Evolutionary conservation across 2,329 filamentous ascomycete species (phyloP).

Genomic region (Nannizzia gypsea): DNA sequence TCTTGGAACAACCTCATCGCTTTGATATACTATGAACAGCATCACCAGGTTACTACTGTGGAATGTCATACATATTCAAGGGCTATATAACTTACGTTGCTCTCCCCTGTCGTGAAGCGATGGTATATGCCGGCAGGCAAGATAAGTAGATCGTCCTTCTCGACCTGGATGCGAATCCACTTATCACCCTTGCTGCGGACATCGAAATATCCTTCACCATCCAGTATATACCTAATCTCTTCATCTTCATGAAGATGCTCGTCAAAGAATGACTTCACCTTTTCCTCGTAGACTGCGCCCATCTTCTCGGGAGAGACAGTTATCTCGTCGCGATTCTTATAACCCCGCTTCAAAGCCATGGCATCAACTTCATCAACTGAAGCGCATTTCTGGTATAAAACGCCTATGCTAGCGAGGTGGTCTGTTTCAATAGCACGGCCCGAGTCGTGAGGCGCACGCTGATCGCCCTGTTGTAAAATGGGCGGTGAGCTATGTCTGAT

Average conservation of each 20-base stretch:
- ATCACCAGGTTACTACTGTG: background rate
- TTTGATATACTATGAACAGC: constrained; percentile 61
- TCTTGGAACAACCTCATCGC: constrained; percentile 97
- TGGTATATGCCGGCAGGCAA: constrained; percentile 93
- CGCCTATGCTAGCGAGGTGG: constrained; percentile 62
- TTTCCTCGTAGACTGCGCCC: constrained; percentile 79
- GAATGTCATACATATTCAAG: background rate
- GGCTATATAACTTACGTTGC: constrained; percentile 55
- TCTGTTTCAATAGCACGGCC: constrained; percentile 53
- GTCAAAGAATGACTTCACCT: constrained; percentile 85
- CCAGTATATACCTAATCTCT: constrained; percentile 90
- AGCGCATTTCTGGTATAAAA: constrained; percentile 62
- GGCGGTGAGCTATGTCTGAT: background rate
- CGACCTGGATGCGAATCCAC: constrained; percentile 77
- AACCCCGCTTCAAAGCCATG: constrained; percentile 62
- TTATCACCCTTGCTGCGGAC: constrained; percentile 70
- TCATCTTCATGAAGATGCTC: constrained; percentile 98
- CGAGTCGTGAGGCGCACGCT: constrained; percentile 81
- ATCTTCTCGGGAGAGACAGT: constrained; percentile 75
- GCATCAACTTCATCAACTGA: constrained; percentile 56
- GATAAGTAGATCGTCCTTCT: constrained; percentile 83
- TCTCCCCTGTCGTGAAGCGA: constrained; percentile 85
- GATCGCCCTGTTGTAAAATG: constrained; percentile 60
- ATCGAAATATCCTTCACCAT: constrained; percentile 85
- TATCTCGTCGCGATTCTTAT: constrained; percentile 93